These are phyloP conservation scores for Vigna reflexopilosa DNA, from an alignment of 306 rosid genomes.

Conservation along the genomic window DNA sequence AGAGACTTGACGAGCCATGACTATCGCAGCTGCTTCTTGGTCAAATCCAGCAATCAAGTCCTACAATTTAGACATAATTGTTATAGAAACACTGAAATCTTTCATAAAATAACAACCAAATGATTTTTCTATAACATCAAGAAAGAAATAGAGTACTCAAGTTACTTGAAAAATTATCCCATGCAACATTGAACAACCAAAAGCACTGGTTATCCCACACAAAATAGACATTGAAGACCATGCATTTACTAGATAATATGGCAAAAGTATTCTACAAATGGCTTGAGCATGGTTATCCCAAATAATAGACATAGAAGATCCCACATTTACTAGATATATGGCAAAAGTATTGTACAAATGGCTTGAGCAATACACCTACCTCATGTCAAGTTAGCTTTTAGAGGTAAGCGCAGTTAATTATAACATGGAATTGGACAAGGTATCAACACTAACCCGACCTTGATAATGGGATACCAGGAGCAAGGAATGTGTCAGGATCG, in stretches of 20 bases:
- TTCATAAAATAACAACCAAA: constrained; percentile 8
- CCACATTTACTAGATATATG: background rate
- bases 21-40: constrained; percentile 99
- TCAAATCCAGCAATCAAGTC: constrained; percentile 98
- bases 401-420: background rate
- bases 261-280: background rate
- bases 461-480: background rate
- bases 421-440: background rate
- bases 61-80: constrained; percentile 50
- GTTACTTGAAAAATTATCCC: constrained; percentile 26
- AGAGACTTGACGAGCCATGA: constrained; percentile 96
- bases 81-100: constrained; percentile 25
- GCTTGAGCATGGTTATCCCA: background rate
- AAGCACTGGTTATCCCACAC: constrained; percentile 9
- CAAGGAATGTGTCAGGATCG: background rate
- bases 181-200: background rate
- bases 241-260: background rate
- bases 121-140: constrained; percentile 22
- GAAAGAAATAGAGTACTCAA: constrained; percentile 22
- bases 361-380: background rate
- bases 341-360: background rate
- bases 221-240: background rate
- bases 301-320: background rate
- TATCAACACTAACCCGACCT: background rate
- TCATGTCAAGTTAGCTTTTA: background rate